Conservation (phyloP, 495 filamentous ascomycete species). For the Aspergillus affinis region DNA sequence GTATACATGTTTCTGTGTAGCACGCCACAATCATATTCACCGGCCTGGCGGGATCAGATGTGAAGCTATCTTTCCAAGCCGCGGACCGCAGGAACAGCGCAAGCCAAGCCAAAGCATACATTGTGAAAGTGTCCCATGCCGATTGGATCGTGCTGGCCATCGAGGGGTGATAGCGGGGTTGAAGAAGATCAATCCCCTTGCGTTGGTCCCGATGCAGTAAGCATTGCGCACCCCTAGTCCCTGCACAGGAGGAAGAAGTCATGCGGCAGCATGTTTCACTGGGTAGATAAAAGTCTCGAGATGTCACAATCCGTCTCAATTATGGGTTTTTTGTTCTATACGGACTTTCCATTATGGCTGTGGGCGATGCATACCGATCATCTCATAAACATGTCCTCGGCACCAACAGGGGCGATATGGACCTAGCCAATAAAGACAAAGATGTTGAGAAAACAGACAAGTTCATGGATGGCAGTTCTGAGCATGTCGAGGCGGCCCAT, state of each 20-base stretch:
- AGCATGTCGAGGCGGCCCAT: slow-evolving; percentile 18
- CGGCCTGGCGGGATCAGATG: slow-evolving; percentile 5
- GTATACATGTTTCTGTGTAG: neutral
- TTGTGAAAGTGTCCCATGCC: neutral
- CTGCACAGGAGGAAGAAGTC: neutral
- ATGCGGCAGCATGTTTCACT: neutral
- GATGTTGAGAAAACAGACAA: neutral
- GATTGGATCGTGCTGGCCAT: neutral
- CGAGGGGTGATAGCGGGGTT: slow-evolving; percentile 9
- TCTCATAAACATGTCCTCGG: slow-evolving; percentile 1
- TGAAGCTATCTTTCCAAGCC: neutral
- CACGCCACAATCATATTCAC: neutral
- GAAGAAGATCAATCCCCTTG: slow-evolving; percentile 13
- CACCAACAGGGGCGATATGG: slow-evolving; percentile 5
- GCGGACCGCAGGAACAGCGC: slow-evolving; percentile 1
- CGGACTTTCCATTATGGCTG: slow-evolving; percentile 4
- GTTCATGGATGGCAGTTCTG: slow-evolving; percentile 4
- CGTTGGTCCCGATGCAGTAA: neutral
- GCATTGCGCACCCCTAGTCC: neutral
- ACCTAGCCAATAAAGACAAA: neutral
- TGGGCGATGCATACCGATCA: slow-evolving; percentile 17
- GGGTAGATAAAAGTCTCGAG: neutral
- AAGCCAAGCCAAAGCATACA: neutral
- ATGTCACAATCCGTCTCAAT: neutral
- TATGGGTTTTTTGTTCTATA: neutral